These are phyloP conservation scores for Gossypium mustelinum DNA, from an alignment of 345 rosid species.

Conservation along the genomic window DNA sequence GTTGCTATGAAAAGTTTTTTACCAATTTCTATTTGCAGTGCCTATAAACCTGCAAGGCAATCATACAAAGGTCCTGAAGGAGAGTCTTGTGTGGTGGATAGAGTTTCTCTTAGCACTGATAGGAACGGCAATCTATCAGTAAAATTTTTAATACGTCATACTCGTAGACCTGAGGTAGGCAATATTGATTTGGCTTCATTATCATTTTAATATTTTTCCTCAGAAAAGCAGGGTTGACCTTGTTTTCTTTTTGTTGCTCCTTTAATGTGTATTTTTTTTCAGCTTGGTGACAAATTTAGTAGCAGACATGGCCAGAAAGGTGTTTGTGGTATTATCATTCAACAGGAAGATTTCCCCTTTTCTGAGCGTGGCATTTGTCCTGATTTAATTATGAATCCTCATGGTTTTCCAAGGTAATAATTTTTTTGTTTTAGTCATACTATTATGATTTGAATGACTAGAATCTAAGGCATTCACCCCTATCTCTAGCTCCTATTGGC, in stretches of 20 bases:
- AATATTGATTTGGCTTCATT: background rate
- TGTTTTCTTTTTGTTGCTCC: conserved; percentile 11
- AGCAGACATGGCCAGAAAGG: conserved; percentile 99
- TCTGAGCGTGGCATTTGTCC: conserved; percentile 97
- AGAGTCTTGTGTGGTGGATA: conserved; percentile 76
- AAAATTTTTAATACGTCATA: conserved; percentile 74
- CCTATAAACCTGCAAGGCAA: conserved; percentile 49
- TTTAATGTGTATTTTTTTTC: conserved; percentile 15
- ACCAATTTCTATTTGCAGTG: conserved; percentile 37
- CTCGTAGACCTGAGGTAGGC: conserved; percentile 92
- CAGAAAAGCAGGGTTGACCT: background rate
- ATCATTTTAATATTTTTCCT: background rate
- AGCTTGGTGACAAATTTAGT: conserved; percentile 98
- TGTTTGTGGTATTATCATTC: conserved; percentile 90
- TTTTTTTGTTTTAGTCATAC: conserved; percentile 10
- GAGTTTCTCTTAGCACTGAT: conserved; percentile 72
- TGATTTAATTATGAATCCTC: conserved; percentile 96
- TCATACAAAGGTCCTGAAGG: conserved; percentile 70
- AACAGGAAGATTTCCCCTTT: conserved; percentile 95
- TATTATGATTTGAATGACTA: background rate
- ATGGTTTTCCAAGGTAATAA: conserved; percentile 89
- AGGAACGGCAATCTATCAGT: conserved; percentile 42
- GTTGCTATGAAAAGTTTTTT: background rate
- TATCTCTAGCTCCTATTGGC: background rate
- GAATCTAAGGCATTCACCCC: background rate